Base-by-base conservation (phyloP, 345 rosid genomes). In the Nasturtium officinale region DNA sequence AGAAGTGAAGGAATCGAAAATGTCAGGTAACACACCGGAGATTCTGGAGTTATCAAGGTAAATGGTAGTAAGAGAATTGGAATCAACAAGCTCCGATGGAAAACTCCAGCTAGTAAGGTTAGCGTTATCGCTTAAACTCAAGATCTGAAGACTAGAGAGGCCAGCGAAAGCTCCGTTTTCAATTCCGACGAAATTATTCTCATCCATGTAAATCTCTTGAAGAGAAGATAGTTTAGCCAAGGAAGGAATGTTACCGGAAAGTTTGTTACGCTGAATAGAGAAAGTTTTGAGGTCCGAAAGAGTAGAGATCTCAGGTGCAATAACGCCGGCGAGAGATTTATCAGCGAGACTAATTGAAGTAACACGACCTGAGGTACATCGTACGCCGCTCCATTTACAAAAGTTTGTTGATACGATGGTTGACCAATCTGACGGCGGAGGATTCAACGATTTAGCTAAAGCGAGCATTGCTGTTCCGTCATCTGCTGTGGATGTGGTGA, bases 311-410 rank as follows among this genome's bases (percentile, higher is more conserved):
- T 82, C 88, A 0, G 86, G 30, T 0, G 97, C 74, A 3, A 90
- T 60, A 13, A 35, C 58, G 29, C 97, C 96, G 7, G 84, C 9
- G 48, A 89, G 80, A 37, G 80, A 52, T 30, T 42, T 15, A 17
- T 60, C 43, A 12, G 78, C 25, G 54, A 91, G 83, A 71, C 52
- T 67, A 47, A 94, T 85, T 62, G 60, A 25, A 15, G 75, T 79
- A 15, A 93, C 92, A 12, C 87, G 65, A 33, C 64, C 52, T 4
- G 84, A 73, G 23, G 71, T 33, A 50, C 97, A 90, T 2, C 0
- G 16, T 38, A 90, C 55, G 75, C 94, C 90, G 0, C 8, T 9
- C 98, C 98, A 93, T 0, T 18, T 3, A 76, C 98, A 93, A 79
- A 80, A 38, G 18, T 72, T 73, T 40, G 56, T 6, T 5, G 83